A percentile compares a stretch with the other conserved stretches of the same genome.
Conservation (phyloP, 2,329 filamentous ascomycete species). For the Colletotrichum musae region DNA sequence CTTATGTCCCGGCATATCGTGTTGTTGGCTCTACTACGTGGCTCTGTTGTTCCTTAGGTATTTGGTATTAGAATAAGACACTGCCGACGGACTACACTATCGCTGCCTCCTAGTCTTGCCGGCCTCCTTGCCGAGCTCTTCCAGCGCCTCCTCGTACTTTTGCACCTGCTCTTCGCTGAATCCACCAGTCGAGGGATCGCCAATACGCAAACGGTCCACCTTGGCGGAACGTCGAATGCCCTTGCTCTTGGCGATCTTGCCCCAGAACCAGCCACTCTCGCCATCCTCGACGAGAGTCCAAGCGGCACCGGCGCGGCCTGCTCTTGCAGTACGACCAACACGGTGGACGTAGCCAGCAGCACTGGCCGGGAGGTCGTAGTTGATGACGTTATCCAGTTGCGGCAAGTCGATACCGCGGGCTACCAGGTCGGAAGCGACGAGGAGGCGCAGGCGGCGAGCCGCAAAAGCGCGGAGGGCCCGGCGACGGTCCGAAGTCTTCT, state of each 20-base stretch:
- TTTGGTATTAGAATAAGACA: constrained; percentile 20
- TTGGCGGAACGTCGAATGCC: constrained; percentile 61
- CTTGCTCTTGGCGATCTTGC: constrained; percentile 77
- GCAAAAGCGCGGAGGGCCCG: constrained; percentile 78
- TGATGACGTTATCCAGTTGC: constrained; percentile 86
- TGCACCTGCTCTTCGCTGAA: constrained; percentile 64
- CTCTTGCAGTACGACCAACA: constrained; percentile 90
- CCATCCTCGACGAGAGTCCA: constrained; percentile 89
- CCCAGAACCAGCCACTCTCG: constrained; percentile 94
- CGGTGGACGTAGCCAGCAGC: constrained; percentile 90
- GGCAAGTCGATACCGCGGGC: constrained; percentile 90
- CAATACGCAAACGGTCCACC: constrained; percentile 64
- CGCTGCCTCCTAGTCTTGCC: constrained; percentile 46
- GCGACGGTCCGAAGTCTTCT: constrained; percentile 78
- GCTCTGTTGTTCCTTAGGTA: too few species aligned
- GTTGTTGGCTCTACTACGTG: too few species aligned
- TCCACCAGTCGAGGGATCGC: constrained; percentile 51
- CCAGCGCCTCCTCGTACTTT: constrained; percentile 70
- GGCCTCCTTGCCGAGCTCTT: constrained; percentile 74
- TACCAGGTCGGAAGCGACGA: constrained; percentile 94
- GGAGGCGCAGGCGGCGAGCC: constrained; percentile 74
- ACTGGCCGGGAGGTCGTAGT: constrained; percentile 91
- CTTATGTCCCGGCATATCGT: too few species aligned
- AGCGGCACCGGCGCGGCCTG: constrained; percentile 80
- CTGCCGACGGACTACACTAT: constrained; percentile 26